Evolutionary conservation across 768 basidiomycete genomes (phyloP), one percentile per base, ranked within the genome.

Genomic region (Arthromyces matolae): DNA sequence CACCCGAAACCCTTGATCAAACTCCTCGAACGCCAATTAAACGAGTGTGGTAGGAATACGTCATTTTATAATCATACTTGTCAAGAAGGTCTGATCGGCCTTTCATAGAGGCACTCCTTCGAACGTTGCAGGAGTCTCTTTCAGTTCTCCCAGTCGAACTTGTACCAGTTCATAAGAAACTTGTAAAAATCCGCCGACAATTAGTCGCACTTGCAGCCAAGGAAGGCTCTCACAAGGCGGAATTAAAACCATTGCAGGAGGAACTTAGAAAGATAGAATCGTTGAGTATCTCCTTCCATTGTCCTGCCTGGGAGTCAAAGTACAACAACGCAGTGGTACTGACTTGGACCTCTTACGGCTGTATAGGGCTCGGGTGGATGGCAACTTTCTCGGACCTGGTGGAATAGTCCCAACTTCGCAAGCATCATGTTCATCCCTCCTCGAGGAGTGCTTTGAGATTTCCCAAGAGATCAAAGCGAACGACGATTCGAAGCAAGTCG

Each of bases 401-500:
- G 93, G 91, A 38, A 83, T 80, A 45, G 87, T 98, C 0, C 95
- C 96, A 24, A 76, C 84, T 34, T 94, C 93, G 3, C 94, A 97
- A 68, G 92, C 93, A 1, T 71, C 96, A 12, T 88, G 94, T 52
- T 86, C 89, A 0, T 94, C 94, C 0, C 73, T 98, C 38, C 77
- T 99, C 5, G 96, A 99, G 69, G 93, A 95, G 60, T 94, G 92
- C 64, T 99, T 98, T 64, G 93, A 98, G 46, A 87, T 98, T 48
- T 71, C 81, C 18, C 93, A 98, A 64, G 94, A 98, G 66, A 94
- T 99, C 71, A 86, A 89, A 56, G 93, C 93, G 4, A 78, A 89
- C 52, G 91, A 96, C 55, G 91, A 95, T 36, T 88, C 85, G 18
- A 89, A 85, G 71, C 81, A 93, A 61, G 89, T 97, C 16, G 79